Percentiles rank a stretch among this genome's conserved stretches.
phyloP scores from a whole-genome alignment of 257 asterid genomes.

The Lycium barbarum region DNA sequence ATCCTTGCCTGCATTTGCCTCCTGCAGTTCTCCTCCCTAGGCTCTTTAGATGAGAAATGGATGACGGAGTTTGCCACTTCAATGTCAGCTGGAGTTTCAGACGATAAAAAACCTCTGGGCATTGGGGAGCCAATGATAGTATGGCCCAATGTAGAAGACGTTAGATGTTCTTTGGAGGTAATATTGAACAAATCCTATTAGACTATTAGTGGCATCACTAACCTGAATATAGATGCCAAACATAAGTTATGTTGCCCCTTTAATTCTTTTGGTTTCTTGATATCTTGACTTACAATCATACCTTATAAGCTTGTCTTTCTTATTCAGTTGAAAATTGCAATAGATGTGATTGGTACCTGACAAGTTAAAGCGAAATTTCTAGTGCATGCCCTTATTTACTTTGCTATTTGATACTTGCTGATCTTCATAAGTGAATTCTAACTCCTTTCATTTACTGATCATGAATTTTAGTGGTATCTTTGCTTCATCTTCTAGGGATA shows the following conservation, averaged over 20 bases:
- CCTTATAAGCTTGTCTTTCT: background rate
- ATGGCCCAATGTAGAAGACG: slow-evolving; percentile 96
- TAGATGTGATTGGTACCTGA: background rate
- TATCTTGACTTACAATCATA: background rate
- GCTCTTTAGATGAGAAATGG: slow-evolving; percentile 99
- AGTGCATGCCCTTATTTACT: background rate
- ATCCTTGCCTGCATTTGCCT: slow-evolving; percentile 20
- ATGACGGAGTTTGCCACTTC: slow-evolving; percentile 85
- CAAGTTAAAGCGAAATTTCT: background rate
- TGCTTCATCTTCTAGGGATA: slow-evolving; percentile 71
- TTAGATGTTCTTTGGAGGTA: slow-evolving; percentile 94
- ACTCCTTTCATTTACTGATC: background rate
- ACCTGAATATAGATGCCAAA: background rate
- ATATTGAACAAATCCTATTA: slow-evolving; percentile 23
- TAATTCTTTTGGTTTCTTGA: background rate
- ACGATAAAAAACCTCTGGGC: slow-evolving; percentile 82
- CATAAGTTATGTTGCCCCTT: background rate
- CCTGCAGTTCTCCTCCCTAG: slow-evolving; percentile 89
- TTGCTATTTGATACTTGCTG: slow-evolving; percentile 10
- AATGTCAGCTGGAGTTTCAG: slow-evolving; percentile 81
- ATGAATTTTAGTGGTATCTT: background rate
- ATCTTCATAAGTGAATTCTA: background rate
- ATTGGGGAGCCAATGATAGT: slow-evolving; percentile 76
- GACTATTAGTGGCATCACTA: background rate
- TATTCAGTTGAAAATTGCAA: background rate